These are phyloP conservation scores for Myrica gale DNA, from an alignment of 306 rosid species.

Conservation along the genomic window DNA sequence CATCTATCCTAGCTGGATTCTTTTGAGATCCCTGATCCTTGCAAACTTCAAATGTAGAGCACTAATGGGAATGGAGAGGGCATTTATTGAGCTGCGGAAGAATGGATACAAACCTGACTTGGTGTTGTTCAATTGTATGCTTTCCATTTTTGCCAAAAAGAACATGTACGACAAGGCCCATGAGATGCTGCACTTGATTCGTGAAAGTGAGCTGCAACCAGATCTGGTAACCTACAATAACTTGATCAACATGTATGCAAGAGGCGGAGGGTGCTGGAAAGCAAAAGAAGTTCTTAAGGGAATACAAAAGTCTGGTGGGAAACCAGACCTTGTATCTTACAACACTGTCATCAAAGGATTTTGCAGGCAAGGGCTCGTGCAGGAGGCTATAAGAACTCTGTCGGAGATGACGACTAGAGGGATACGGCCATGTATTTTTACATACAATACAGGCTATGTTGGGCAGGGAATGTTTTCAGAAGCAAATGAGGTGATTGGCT, in stretches of 20 bases:
- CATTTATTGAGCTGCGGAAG: conserved; percentile 58
- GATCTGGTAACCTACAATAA: conserved; percentile 75
- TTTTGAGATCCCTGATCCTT: conserved; percentile 72
- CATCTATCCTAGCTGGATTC: conserved; percentile 81
- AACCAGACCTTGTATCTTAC: conserved; percentile 79
- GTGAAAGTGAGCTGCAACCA: conserved; percentile 62
- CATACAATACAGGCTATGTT: conserved; percentile 85
- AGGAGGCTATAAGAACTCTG: conserved; percentile 78
- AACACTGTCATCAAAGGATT: conserved; percentile 87
- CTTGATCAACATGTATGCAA: conserved; percentile 85
- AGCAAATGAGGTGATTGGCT: conserved; percentile 74
- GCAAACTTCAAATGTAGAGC: conserved; percentile 80
- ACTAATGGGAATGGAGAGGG: conserved; percentile 78
- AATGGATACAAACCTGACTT: conserved; percentile 84
- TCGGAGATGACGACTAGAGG: conserved; percentile 74
- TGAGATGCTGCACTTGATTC: conserved; percentile 62
- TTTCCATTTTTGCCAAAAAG: conserved; percentile 68
- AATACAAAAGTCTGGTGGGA: conserved; percentile 55
- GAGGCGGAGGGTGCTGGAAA: conserved; percentile 82
- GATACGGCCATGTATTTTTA: conserved; percentile 74
- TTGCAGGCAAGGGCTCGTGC: conserved; percentile 84
- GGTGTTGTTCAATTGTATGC: conserved; percentile 77
- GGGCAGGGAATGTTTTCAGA: conserved; percentile 66
- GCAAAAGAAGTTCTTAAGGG: conserved; percentile 83
- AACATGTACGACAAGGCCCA: conserved; percentile 59